These are phyloP conservation scores for Orychophragmus violaceus DNA, from an alignment of 345 rosid species.

Conservation along the genomic window DNA sequence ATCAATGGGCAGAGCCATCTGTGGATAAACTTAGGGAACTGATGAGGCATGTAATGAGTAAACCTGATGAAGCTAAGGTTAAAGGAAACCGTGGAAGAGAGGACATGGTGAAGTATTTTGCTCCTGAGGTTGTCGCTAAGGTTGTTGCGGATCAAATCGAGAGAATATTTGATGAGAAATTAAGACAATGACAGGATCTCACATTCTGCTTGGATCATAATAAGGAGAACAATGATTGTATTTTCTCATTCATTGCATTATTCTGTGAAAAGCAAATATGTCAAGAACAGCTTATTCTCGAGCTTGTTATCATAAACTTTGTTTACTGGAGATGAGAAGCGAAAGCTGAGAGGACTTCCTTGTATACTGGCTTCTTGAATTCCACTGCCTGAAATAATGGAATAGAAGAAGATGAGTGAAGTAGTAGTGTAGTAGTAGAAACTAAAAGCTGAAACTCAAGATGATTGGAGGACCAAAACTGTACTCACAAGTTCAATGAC, in stretches of 20 bases:
- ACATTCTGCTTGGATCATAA: not conserved
- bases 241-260: not conserved
- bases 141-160: constrained; percentile 42
- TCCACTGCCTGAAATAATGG: constrained; percentile 61
- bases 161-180: constrained; percentile 27
- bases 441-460: not conserved
- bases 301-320: not conserved
- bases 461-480: not conserved
- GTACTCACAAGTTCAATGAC: constrained; percentile 51
- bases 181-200: constrained; percentile 12
- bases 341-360: constrained; percentile 59
- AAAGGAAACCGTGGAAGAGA: constrained; percentile 63
- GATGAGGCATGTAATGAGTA: constrained; percentile 55
- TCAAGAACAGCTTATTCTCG: constrained; percentile 2
- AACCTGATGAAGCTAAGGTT: constrained; percentile 45
- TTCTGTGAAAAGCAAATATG: not conserved
- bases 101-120: constrained; percentile 64
- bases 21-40: constrained; percentile 45
- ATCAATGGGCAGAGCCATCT: constrained; percentile 79
- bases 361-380: constrained; percentile 86
- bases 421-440: not conserved
- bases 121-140: constrained; percentile 63
- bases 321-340: constrained; percentile 51
- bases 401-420: not conserved
- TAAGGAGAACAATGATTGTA: not conserved